A percentile compares a stretch with the other conserved stretches of the same genome.
Evolutionary conservation across 495 filamentous ascomycete genomes (phyloP).

Genomic region (Talaromyces stipitatus): DNA sequence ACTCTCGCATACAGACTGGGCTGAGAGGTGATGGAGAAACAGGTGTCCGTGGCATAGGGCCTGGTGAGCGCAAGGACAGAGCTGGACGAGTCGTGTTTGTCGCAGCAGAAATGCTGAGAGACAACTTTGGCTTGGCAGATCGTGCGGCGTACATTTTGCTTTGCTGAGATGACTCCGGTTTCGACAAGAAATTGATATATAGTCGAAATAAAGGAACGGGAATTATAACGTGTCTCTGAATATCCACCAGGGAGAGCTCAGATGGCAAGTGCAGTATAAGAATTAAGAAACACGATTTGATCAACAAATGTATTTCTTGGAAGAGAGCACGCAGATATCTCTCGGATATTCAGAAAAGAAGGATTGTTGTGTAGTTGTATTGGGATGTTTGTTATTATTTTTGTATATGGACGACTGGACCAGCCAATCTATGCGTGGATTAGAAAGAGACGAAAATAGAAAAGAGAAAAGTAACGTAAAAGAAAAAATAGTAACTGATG

Average conservation of each 20-base stretch:
- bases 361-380: conserved; percentile 16
- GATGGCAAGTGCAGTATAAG: conserved; percentile 3
- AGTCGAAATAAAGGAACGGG: conserved; percentile 8
- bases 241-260: conserved; percentile 1
- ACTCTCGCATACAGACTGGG: conserved; percentile 33
- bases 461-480: conserved; percentile 17
- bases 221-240: conserved; percentile 2
- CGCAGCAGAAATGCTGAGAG: conserved; percentile 37
- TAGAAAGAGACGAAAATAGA: conserved; percentile 29
- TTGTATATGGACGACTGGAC: conserved; percentile 26
- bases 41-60: conserved; percentile 34
- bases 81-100: conserved; percentile 27
- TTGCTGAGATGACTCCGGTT: not conserved
- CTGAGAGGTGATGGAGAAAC: conserved; percentile 34
- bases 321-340: conserved; percentile 1
- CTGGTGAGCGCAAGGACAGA: conserved; percentile 38
- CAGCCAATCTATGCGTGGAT: conserved; percentile 33
- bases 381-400: conserved; percentile 26
- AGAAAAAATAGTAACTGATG: conserved; percentile 19
- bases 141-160: conserved; percentile 32
- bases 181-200: conserved; percentile 6
- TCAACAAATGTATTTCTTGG: conserved; percentile 28
- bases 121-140: conserved; percentile 37
- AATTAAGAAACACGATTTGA: conserved; percentile 17
- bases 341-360: conserved; percentile 8